Base-by-base conservation (phyloP, 2,329 filamentous ascomycete species). In the Cladosporium oxysporum region DNA sequence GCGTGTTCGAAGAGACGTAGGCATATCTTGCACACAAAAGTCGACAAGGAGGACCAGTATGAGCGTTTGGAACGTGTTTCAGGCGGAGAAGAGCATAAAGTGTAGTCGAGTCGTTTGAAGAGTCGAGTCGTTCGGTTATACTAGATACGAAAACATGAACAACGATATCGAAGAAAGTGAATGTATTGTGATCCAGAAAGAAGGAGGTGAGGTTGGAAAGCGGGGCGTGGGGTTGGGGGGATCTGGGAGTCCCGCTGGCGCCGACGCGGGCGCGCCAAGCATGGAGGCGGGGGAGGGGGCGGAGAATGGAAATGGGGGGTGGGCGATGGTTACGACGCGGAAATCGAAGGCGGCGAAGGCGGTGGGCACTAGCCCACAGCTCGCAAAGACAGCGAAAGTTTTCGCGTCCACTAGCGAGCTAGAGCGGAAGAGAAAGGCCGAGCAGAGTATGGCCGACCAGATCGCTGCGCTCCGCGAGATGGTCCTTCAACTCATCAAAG, bases 401-500 rank as follows among this genome's bases (percentile, higher is more conserved):
- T 52, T 52, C 47, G 47, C 47, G 21, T 52, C 47, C 10, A 3
- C 47, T 52, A 52, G 47, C 47, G 47, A 52, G 47, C 47, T 52
- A 26, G 47, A 52, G 47, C 21, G 47, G 47, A 52, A 52, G 21
- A 52, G 47, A 52, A 52, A 52, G 26, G 47, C 47, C 5, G 47
- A 52, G 14, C 47, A 52, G 47, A 52, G 47, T 52, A 52, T 52
- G 47, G 47, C 47, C 21, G 47, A 52, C 47, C 47, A 52, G 47
- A 52, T 52, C 47, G 47, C 47, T 11, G 21, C 47, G 21, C 47
- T 52, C 21, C 47, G 47, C 14, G 21, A 52, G 8, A 52, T 52
- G 47, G 47, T 52, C 47, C 47, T 52, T 26, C 47, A 52, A 52
- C 47, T 52, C 21, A 28, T 52, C 47, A 52, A 52, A 52, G 47